Evolutionary conservation across 768 basidiomycete genomes (phyloP).

Genomic region (Mycena galericulata): DNA sequence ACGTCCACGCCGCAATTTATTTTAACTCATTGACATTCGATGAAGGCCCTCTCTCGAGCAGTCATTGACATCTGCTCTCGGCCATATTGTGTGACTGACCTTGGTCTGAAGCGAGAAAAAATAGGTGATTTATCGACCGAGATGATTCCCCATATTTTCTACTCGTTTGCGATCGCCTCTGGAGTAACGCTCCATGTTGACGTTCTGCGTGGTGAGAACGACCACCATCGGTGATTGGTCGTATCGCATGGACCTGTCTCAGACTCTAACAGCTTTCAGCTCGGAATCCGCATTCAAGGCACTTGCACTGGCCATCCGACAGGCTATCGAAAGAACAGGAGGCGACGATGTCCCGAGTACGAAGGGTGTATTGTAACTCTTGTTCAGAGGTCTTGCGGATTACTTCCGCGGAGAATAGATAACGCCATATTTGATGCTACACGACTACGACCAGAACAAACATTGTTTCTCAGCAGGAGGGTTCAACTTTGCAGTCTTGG

Average conservation of each 20-base stretch:
- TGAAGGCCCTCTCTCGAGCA: slow-evolving; percentile 91
- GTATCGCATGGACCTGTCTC: not conserved
- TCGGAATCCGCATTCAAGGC: slow-evolving; percentile 99
- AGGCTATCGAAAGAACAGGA: slow-evolving; percentile 93
- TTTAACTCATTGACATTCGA: slow-evolving; percentile 19
- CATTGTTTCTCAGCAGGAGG: slow-evolving; percentile 85
- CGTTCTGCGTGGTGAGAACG: slow-evolving; percentile 94
- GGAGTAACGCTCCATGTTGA: slow-evolving; percentile 96
- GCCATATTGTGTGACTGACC: slow-evolving; percentile 93
- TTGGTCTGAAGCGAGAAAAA: slow-evolving; percentile 90
- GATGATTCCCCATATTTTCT: slow-evolving; percentile 98
- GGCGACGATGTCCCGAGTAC: slow-evolving; percentile 94
- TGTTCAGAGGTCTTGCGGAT: not conserved
- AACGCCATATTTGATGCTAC: slow-evolving; percentile 4
- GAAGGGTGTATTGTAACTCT: slow-evolving; percentile 83
- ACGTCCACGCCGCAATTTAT: not conserved
- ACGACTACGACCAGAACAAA: slow-evolving; percentile 76
- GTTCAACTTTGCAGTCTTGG: slow-evolving; percentile 81
- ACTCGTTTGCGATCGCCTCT: slow-evolving; percentile 97
- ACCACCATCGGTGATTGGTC: slow-evolving; percentile 88
- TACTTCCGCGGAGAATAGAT: not conserved
- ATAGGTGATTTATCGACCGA: slow-evolving; percentile 96
- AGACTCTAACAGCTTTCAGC: slow-evolving; percentile 81
- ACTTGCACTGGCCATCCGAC: slow-evolving; percentile 91
- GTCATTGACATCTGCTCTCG: slow-evolving; percentile 99